phyloP scores from a whole-genome alignment of 352 stramenopile genomes.

The Phytophthora agathidicida region DNA sequence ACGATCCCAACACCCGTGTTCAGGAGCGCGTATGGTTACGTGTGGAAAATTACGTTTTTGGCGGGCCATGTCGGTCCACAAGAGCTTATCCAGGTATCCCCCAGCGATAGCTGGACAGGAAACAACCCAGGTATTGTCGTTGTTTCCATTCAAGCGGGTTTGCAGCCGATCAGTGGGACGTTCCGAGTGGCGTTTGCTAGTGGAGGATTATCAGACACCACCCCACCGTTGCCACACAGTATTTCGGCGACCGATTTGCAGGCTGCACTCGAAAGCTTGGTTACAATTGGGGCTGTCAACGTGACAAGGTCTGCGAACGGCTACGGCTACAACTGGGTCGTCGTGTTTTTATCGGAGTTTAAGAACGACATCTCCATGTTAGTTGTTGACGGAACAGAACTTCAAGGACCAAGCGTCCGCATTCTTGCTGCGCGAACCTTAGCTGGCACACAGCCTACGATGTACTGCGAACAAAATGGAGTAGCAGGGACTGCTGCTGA shows the following conservation, averaged over 20 bases:
- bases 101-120: slow-evolving; percentile 93
- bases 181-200: slow-evolving; percentile 85
- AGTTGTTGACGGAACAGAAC: slow-evolving; percentile 87
- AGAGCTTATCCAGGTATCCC: slow-evolving; percentile 77
- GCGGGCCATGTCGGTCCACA: slow-evolving; percentile 85
- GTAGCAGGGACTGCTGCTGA: slow-evolving; percentile 36
- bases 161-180: slow-evolving; percentile 92
- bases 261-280: slow-evolving; percentile 87
- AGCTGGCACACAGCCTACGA: slow-evolving; percentile 65
- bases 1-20: slow-evolving; percentile 65
- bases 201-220: slow-evolving; percentile 81
- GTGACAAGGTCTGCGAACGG: slow-evolving; percentile 91
- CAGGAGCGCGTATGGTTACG: slow-evolving; percentile 61
- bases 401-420: slow-evolving; percentile 90
- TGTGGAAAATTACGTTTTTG: slow-evolving; percentile 82
- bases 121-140: slow-evolving; percentile 92
- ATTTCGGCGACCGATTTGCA: slow-evolving; percentile 84
- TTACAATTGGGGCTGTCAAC: slow-evolving; percentile 88
- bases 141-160: slow-evolving; percentile 75
- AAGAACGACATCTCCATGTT: slow-evolving; percentile 83
- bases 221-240: slow-evolving; percentile 86
- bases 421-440: slow-evolving; percentile 78
- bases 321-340: slow-evolving; percentile 95
- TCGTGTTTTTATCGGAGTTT: slow-evolving; percentile 93
- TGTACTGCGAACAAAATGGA: slow-evolving; percentile 78